A percentile compares a stretch with the other conserved stretches of the same genome.
Conservation (phyloP, 1,284 basidiomycete species). For the Golubevia pallescens region DNA sequence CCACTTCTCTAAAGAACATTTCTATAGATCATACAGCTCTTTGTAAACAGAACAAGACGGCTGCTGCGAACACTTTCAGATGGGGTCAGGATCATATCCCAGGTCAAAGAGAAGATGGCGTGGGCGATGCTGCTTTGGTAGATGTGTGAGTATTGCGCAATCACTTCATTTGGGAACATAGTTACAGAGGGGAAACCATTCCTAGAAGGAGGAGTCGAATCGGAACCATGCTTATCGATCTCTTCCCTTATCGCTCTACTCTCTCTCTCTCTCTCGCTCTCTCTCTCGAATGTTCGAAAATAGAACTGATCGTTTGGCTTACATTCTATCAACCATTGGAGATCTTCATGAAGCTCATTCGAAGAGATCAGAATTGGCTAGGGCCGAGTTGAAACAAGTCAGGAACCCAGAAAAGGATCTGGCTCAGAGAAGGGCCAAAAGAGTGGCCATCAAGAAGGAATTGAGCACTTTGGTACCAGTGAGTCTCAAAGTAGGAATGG, state of each 20-base stretch:
- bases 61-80: conserved; percentile 37
- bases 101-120: conserved; percentile 35
- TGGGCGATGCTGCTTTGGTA: conserved; percentile 35
- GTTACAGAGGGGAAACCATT: too few relatives aligned
- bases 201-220: too few relatives aligned
- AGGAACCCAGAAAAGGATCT: conserved; percentile 39
- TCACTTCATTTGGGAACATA: too few relatives aligned
- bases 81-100: conserved; percentile 45
- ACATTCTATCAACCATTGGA: conserved; percentile 38
- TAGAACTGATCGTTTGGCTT: conserved; percentile 42
- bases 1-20: conserved; percentile 39
- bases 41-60: conserved; percentile 32
- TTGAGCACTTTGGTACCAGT: conserved; percentile 39
- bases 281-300: conserved; percentile 1
- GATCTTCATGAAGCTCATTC: conserved; percentile 45
- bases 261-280: neutral
- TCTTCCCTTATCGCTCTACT: neutral
- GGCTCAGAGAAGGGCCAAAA: conserved; percentile 22
- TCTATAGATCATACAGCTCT: conserved; percentile 46
- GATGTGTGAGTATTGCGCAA: conserved; percentile 25
- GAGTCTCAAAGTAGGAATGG: conserved; percentile 23
- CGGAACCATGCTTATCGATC: neutral
- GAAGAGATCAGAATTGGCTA: conserved; percentile 30
- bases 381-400: conserved; percentile 36
- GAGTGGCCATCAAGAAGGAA: conserved; percentile 41